Percentiles rank a stretch among this genome's conserved stretches.
These are phyloP conservation scores for Sugiyamaella chiloensis DNA, from an alignment of 805 yeast genomes.

Conservation along the genomic window DNA sequence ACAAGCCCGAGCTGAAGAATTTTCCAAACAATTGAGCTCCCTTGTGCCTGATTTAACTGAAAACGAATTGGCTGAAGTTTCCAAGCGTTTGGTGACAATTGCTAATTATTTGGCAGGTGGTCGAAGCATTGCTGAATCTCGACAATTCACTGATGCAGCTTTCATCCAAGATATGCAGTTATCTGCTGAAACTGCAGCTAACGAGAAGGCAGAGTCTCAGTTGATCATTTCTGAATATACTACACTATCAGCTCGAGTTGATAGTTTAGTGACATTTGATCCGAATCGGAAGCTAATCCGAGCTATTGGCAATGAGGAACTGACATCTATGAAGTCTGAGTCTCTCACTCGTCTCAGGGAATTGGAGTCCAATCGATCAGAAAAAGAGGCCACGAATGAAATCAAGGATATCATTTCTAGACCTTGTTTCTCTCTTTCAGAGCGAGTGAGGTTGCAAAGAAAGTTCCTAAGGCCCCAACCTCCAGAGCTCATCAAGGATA, in stretches of 20 bases:
- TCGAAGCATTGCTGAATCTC: constrained; percentile 53
- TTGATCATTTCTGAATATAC: constrained; percentile 34
- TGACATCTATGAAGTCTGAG: constrained; percentile 28
- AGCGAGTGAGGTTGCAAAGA: constrained; percentile 42
- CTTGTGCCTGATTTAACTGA: constrained; percentile 30
- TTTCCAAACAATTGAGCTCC: constrained; percentile 33
- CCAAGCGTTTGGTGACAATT: constrained; percentile 52
- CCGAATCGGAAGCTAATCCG: constrained; percentile 40
- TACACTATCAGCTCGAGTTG: constrained; percentile 33
- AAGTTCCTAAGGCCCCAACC: constrained; percentile 53
- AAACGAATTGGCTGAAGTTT: constrained; percentile 38
- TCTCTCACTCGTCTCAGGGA: constrained; percentile 22
- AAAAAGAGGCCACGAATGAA: constrained; percentile 39
- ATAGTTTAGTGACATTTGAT: constrained; percentile 49
- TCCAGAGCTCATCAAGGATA: constrained; percentile 48
- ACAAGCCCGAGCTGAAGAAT: constrained; percentile 30
- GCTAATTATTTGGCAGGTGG: constrained; percentile 60
- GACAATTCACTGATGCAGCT: constrained; percentile 54
- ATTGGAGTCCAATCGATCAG: constrained; percentile 26
- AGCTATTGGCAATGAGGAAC: constrained; percentile 38
- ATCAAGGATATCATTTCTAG: constrained; percentile 43
- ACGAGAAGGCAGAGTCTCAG: constrained; percentile 33
- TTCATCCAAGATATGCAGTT: constrained; percentile 38
- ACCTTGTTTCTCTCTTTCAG: constrained; percentile 34
- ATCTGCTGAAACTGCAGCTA: constrained; percentile 30